Evolutionary conservation across 129 eudicot genomes (phyloP).

Genomic region (Flaveria bidentis): DNA sequence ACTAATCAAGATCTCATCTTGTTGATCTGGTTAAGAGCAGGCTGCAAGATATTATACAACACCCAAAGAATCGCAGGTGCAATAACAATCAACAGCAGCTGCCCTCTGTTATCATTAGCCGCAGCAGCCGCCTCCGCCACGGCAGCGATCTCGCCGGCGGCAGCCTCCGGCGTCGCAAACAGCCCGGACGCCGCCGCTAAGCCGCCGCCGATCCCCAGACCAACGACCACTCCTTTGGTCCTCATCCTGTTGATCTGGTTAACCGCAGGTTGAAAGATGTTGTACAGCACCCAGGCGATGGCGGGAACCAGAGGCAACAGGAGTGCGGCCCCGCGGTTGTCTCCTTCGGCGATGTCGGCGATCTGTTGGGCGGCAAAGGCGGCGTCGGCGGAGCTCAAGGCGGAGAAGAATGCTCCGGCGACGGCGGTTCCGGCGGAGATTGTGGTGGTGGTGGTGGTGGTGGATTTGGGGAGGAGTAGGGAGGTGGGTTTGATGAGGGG

Average conservation of each 20-base stretch:
- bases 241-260: constrained; percentile 82
- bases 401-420: constrained; percentile 79
- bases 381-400: constrained; percentile 62
- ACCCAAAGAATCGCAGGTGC: constrained; percentile 93
- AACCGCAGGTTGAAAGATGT: constrained; percentile 81
- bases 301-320: constrained; percentile 78
- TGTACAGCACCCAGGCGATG: constrained; percentile 79
- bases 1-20: constrained; percentile 62
- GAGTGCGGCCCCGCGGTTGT: constrained; percentile 83
- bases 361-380: constrained; percentile 89
- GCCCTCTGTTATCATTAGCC: constrained; percentile 67
- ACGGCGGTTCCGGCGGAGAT: constrained; percentile 56
- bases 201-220: constrained; percentile 78
- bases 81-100: constrained; percentile 73
- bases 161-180: constrained; percentile 52
- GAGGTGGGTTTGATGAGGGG: constrained; percentile 40
- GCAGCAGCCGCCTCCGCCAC: constrained; percentile 50
- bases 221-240: constrained; percentile 62
- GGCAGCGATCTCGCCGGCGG: constrained; percentile 49
- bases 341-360: constrained; percentile 79
- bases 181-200: constrained; percentile 59
- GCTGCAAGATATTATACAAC: constrained; percentile 85
- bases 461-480: constrained; percentile 53
- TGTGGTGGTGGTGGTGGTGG: constrained; percentile 37
- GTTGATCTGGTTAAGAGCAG: constrained; percentile 95